Evolutionary conservation across 2,329 filamentous ascomycete species (phyloP), one percentile per base, ranked within the genome.

Genomic region (Cladophialophora bantiana): DNA sequence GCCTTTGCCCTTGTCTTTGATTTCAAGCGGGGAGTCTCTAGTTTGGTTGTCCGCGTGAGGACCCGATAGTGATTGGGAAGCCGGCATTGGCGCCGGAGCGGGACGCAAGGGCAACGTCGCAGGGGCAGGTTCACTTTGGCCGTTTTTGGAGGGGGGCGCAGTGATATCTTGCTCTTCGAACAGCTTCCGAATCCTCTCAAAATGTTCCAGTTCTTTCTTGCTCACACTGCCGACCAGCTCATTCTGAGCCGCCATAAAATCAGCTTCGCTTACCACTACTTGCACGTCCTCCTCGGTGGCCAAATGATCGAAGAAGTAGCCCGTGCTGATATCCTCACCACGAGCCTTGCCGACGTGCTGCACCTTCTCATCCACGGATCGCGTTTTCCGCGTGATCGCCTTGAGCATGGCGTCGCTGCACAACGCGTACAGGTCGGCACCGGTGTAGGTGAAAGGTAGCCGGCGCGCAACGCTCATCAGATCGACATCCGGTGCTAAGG

Each of bases 321-420:
- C 94, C 1, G 94, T 96, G 1, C 91, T 91, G 70, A 97, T 86
- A 4, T 85, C 82, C 26, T 77, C 82, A 60, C 76, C 74, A 69
- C 72, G 64, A 56, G 62, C 58, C 68, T 69, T 59, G 67, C 66
- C 80, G 56, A 96, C 83, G 4, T 84, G 83, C 26, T 86, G 85
- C 71, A 99, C 91, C 78, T 95, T 95, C 59, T 87, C 84, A 77
- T 99, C 95, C 2, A 98, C 94, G 1, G 87, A 84, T 1, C 88
- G 86, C 1, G 95, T 93, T 76, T 96, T 92, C 4, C 95, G 89
- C 2, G 95, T 99, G 66, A 99, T 94, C 20, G 95, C 95, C 78
- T 99, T 98, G 72, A 99, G 90, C 95, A 99, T 99, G 59, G 95
- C 93, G 78, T 99, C 95, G 52, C 93, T 97, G 82, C 94, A 98